Conservation (phyloP, 2,329 filamentous ascomycete genomes). For the Ambrosiella beaveri region DNA sequence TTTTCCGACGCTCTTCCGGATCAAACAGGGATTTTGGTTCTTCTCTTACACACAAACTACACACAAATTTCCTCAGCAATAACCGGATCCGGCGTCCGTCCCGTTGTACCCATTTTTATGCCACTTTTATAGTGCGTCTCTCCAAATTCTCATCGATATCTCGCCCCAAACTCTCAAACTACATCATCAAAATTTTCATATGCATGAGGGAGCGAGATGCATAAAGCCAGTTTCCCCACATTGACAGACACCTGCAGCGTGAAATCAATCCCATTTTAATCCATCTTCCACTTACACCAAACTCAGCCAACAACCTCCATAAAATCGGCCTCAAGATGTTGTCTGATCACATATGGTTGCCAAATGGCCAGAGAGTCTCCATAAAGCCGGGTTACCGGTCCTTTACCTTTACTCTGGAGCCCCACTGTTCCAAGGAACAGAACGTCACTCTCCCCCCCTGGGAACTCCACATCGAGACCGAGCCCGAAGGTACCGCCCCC, state of each 20-base stretch:
- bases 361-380: slow-evolving; percentile 54
- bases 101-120: neutral
- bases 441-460: neutral
- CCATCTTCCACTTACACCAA: no score
- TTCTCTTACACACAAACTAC: no score
- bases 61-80: no score
- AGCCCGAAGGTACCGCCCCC: neutral
- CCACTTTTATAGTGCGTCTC: neutral
- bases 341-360: slow-evolving; percentile 44
- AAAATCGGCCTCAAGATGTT: neutral
- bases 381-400: slow-evolving; percentile 14
- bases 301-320: neutral
- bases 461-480: neutral
- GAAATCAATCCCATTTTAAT: no score
- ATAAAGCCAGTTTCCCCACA: neutral
- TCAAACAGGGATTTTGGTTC: no score
- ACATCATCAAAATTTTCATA: neutral
- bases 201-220: no score
- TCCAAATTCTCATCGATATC: neutral
- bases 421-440: neutral
- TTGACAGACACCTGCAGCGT: neutral
- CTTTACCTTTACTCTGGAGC: slow-evolving; percentile 51
- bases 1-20: no score
- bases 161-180: neutral
- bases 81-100: neutral